These are phyloP conservation scores for Malus hybrid DNA, from an alignment of 331 rosid species.

Conservation along the genomic window DNA sequence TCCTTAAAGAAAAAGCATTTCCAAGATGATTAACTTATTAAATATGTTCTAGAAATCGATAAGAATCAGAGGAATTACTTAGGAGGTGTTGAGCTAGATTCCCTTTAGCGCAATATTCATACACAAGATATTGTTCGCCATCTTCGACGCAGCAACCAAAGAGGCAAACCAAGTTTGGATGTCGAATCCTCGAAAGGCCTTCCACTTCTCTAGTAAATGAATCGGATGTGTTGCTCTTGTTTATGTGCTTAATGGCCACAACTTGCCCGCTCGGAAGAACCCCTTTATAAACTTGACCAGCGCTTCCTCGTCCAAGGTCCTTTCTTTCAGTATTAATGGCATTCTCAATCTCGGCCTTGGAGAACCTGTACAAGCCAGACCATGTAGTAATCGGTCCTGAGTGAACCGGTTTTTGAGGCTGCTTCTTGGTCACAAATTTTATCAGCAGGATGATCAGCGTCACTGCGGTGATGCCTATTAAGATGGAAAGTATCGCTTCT, in stretches of 20 bases:
- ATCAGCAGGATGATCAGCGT: conserved; percentile 29
- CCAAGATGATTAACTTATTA: background rate
- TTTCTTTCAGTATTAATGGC: conserved; percentile 45
- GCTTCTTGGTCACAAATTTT: conserved; percentile 36
- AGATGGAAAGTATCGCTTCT: conserved; percentile 19
- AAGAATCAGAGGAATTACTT: conserved; percentile 28
- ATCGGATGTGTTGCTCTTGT: conserved; percentile 42
- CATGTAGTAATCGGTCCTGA: conserved; percentile 30
- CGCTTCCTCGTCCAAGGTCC: conserved; percentile 74
- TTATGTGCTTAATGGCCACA: conserved; percentile 74
- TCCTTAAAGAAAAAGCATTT: background rate
- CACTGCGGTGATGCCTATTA: conserved; percentile 11
- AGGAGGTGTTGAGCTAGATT: conserved; percentile 80
- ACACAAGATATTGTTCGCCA: conserved; percentile 64
- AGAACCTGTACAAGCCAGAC: conserved; percentile 70
- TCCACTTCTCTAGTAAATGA: conserved; percentile 60
- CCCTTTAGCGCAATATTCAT: conserved; percentile 67
- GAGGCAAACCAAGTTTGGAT: conserved; percentile 66
- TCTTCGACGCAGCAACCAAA: conserved; percentile 66
- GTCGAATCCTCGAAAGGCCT: conserved; percentile 75
- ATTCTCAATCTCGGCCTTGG: conserved; percentile 59
- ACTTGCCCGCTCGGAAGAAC: conserved; percentile 79
- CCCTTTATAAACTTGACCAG: conserved; percentile 72
- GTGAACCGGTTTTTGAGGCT: conserved; percentile 5
- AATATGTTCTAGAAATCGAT: background rate